phyloP scores from a whole-genome alignment of 306 rosid genomes.

The Hylodesmum podocarpum region DNA sequence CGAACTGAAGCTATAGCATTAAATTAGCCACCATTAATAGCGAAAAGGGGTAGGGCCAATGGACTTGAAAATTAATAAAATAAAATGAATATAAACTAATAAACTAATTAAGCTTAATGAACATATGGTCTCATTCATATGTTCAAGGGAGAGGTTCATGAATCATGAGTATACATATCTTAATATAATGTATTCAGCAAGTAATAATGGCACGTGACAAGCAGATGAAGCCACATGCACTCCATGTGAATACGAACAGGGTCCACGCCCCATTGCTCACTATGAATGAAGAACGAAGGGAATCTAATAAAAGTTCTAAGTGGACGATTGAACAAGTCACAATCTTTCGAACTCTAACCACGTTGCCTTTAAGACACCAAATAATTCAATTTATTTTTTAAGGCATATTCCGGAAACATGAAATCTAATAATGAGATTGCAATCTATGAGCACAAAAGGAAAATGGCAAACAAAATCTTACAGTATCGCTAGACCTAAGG shows the following conservation, averaged over 20 bases:
- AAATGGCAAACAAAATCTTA: slow-evolving; percentile 36
- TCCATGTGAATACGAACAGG: slow-evolving; percentile 42
- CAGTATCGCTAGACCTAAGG: slow-evolving; percentile 15
- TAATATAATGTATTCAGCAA: neutral
- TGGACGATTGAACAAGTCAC: slow-evolving; percentile 23
- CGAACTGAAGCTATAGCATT: neutral
- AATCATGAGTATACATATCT: neutral
- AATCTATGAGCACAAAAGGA: slow-evolving; percentile 10
- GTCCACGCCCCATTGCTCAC: slow-evolving; percentile 28
- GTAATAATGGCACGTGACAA: slow-evolving; percentile 47
- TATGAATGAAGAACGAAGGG: neutral
- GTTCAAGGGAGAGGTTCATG: neutral
- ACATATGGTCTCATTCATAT: neutral
- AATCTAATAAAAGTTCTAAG: neutral
- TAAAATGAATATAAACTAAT: neutral
- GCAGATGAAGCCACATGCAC: slow-evolving; percentile 37
- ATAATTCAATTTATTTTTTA: neutral
- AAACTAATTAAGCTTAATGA: neutral
- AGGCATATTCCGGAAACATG: slow-evolving; percentile 40
- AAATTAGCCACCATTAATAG: neutral
- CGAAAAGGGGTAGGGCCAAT: neutral
- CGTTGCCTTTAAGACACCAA: neutral
- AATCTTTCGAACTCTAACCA: slow-evolving; percentile 8
- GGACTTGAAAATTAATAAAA: neutral
- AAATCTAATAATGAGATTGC: slow-evolving; percentile 37